A percentile compares a stretch with the other conserved stretches of the same genome.
phyloP scores from a whole-genome alignment of 768 basidiomycete species.

The Agrocybe praecox region DNA sequence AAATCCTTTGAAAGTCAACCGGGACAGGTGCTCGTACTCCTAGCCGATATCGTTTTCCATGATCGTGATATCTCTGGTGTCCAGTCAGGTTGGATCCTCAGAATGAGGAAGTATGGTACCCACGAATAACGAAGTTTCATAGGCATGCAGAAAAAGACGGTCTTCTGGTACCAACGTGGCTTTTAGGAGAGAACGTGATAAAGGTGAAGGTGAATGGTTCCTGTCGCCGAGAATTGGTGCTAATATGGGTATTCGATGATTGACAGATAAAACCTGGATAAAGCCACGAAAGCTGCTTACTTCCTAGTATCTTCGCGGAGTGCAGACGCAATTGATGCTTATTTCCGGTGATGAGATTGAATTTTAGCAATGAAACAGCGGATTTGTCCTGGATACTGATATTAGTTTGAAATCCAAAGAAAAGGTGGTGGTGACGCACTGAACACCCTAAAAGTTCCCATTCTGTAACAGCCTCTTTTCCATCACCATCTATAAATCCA shows the following conservation, averaged over 20 bases:
- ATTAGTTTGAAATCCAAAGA: constrained; percentile 7
- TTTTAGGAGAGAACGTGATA: constrained; percentile 25
- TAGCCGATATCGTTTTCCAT: constrained; percentile 51
- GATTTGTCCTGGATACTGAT: constrained; percentile 31
- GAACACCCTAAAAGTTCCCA: constrained; percentile 66
- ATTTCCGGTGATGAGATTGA: constrained; percentile 60
- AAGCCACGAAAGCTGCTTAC: constrained; percentile 29
- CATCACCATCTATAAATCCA: constrained; percentile 36
- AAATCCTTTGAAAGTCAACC: constrained; percentile 52
- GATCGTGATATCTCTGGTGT: constrained; percentile 51
- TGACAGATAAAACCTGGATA: neutral
- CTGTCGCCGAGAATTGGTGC: constrained; percentile 71
- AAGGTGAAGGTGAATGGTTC: constrained; percentile 43
- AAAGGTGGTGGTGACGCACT: constrained; percentile 30
- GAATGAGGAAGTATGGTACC: constrained; percentile 19
- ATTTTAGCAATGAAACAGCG: constrained; percentile 58
- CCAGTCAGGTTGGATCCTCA: no score
- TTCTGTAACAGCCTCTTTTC: constrained; percentile 45
- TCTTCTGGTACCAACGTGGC: constrained; percentile 38
- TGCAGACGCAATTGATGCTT: constrained; percentile 79
- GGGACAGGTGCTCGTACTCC: constrained; percentile 62
- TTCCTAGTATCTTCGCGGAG: constrained; percentile 49
- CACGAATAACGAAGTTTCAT: constrained; percentile 58
- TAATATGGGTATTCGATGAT: constrained; percentile 23
- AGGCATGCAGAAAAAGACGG: constrained; percentile 64